Evolutionary conservation across 2,329 filamentous ascomycete genomes (phyloP), one percentile per base, ranked within the genome.

Genomic region (Didymellaceae sp.): DNA sequence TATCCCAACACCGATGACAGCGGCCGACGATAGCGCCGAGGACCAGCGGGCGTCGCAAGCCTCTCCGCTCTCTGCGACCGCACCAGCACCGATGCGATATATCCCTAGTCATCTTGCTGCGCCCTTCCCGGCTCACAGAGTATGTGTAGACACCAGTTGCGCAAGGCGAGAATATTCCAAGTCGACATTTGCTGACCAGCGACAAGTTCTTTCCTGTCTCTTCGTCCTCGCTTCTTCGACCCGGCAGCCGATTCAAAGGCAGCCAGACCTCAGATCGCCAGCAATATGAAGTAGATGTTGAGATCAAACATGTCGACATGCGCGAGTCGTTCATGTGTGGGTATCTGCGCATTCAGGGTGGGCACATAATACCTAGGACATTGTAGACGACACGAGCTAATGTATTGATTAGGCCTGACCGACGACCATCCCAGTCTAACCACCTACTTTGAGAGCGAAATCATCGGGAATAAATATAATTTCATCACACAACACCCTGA

Each of bases 361-460:
- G 51, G 77, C 59, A n/a, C 3, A 30, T 25, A 2, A n/a, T 40
- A 13, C 9, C n/a, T 11, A 28, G n/a, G 26, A 5, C 26, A 5
- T 13, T 28, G 26, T 4, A 11, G 14, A 26, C 34, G 30, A 40
- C n/a, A 18, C 10, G 30, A 34, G 48, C 61, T 70, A 55, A 71
- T 21, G 26, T 17, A 28, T 31, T n/a, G 10, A 13, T 9, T 61
- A 97, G 92, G 92, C 43, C 80, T 99, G 13, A 97, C 94, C 0
- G 89, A 95, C 70, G 92, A 97, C 74, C 93, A 97, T 71, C 93
- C 93, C 10, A 97, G 92, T n/a, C 80, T 99, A 41, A 97, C 93
- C 7, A 99, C 94, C 1, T 99, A 95, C 72, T 99, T 99, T 66
- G 93, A 97, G 75, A 92, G 93, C 72, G 94, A 99, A 75, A 96